These are phyloP conservation scores for Echium plantagineum DNA, from an alignment of 257 asterid species.

Conservation along the genomic window DNA sequence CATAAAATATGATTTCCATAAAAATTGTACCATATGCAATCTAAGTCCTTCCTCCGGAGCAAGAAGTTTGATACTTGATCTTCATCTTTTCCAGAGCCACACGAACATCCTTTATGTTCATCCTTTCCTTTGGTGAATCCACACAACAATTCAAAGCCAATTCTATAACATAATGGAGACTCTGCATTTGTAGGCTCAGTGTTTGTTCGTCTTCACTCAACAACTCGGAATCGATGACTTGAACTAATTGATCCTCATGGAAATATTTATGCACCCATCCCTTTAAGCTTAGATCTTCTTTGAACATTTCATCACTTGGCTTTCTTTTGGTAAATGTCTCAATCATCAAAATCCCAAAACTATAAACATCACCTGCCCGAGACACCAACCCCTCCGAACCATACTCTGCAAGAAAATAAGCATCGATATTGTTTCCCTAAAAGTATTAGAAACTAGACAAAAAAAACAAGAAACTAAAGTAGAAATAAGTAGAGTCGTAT, in stretches of 20 bases:
- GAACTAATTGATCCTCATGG: neutral
- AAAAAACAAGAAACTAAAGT: neutral
- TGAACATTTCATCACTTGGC: neutral
- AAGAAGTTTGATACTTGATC: no score
- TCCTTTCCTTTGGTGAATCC: neutral
- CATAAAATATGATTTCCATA: no score
- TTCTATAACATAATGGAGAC: neutral
- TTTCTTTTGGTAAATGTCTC: neutral
- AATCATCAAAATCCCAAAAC: neutral
- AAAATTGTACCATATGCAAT: no score
- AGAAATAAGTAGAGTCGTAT: no score
- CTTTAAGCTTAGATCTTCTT: neutral
- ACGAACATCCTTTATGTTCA: neutral
- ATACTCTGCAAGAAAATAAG: neutral
- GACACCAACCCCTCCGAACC: conserved; percentile 3
- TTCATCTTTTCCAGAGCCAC: neutral
- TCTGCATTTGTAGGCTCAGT: neutral
- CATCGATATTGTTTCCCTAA: neutral
- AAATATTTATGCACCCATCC: neutral
- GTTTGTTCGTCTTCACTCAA: no score
- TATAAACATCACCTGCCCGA: neutral
- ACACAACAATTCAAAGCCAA: neutral
- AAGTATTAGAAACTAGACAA: neutral
- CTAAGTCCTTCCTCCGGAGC: no score
- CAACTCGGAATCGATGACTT: neutral